Conservation (phyloP, 495 filamentous ascomycete genomes). For the Xanthoparmelia taractica region DNA sequence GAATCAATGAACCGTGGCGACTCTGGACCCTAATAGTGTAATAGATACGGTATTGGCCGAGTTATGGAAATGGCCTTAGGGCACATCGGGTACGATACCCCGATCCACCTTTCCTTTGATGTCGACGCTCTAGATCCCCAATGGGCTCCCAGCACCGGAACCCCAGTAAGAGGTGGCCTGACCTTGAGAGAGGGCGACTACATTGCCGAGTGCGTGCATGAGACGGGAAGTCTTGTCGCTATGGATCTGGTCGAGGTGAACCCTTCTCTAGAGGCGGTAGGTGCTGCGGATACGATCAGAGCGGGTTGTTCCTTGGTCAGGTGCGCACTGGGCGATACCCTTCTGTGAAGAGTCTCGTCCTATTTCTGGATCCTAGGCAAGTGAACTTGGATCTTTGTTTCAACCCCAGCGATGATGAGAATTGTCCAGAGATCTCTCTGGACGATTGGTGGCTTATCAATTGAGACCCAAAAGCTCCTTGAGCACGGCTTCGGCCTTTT, state of each 20-base stretch:
- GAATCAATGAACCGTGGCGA: neutral
- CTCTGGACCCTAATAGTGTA: conserved; percentile 2
- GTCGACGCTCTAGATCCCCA: conserved; percentile 94
- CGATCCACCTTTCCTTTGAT: conserved; percentile 95
- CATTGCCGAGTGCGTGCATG: conserved; percentile 93
- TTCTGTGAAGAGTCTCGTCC: conserved; percentile 47
- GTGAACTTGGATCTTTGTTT: too few relatives aligned
- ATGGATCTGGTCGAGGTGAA: conserved; percentile 98
- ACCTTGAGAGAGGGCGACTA: conserved; percentile 95
- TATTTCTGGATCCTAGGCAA: too few relatives aligned
- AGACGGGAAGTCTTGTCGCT: conserved; percentile 83
- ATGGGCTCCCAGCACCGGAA: conserved; percentile 94
- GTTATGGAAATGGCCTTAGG: conserved; percentile 97
- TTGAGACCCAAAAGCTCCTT: conserved; percentile 40
- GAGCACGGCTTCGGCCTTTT: conserved; percentile 59
- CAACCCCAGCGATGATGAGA: too few relatives aligned
- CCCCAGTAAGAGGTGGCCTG: conserved; percentile 88
- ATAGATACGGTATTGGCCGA: conserved; percentile 80
- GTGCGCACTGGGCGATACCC: conserved; percentile 83
- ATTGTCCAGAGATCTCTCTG: neutral
- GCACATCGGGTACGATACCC: conserved; percentile 87
- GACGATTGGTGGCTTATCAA: neutral
- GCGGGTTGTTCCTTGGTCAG: conserved; percentile 85
- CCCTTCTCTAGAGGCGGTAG: conserved; percentile 67
- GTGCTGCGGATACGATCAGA: conserved; percentile 79